Evolutionary conservation across 169 alveolate species (phyloP).

Genomic region (Eimeria brunetti): DNA sequence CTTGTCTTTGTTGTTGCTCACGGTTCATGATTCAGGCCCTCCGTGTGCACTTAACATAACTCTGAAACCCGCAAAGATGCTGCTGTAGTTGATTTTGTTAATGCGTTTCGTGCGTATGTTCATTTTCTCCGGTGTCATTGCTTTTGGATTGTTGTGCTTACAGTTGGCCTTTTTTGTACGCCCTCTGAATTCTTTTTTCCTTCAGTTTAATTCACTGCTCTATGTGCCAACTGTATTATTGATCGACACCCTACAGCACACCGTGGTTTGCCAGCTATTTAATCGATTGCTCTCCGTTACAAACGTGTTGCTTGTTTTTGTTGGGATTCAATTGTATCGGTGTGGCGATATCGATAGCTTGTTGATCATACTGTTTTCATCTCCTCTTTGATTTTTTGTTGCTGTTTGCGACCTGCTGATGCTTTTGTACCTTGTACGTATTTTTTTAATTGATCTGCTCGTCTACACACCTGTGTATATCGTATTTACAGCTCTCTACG

Average conservation of each 20-base stretch:
- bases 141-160: background rate
- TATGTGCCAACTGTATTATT: background rate
- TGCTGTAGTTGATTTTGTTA: background rate
- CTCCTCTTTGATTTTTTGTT: background rate
- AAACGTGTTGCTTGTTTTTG: background rate
- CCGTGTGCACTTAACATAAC: background rate
- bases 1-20: background rate
- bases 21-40: background rate
- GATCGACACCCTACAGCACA: background rate
- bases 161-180: background rate
- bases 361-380: background rate
- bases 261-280: background rate
- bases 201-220: background rate
- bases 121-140: background rate
- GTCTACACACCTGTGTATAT: background rate
- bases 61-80: background rate
- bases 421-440: background rate
- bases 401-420: slow-evolving; percentile 69
- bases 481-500: background rate
- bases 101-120: background rate
- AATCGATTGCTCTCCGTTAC: too few species aligned
- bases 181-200: background rate
- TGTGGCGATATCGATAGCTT: background rate
- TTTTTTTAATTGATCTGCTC: background rate
- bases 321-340: background rate